phyloP scores from a whole-genome alignment of 225 moss, liverwort and hornwort species.

The Polytrichum commune region DNA sequence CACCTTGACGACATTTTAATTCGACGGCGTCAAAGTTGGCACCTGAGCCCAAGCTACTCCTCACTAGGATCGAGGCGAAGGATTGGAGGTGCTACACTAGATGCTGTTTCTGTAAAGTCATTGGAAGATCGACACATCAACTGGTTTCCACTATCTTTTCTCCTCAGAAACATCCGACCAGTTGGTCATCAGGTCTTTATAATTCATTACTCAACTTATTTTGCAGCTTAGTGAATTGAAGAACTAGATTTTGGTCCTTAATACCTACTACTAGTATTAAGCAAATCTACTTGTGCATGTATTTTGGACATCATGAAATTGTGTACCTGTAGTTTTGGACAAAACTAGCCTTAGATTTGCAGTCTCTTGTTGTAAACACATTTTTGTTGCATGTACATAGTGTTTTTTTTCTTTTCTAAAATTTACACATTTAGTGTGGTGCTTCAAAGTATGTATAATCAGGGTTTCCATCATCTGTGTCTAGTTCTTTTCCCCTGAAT shows the following conservation, averaged over 20 bases:
- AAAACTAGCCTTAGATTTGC: no score
- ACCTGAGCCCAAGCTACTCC: conserved; percentile 70
- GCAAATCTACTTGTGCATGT: no score
- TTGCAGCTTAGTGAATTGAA: background rate
- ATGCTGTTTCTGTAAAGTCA: conserved; percentile 66
- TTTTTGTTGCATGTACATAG: no score
- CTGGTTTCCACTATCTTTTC: conserved; percentile 56
- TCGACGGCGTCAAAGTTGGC: conserved; percentile 72
- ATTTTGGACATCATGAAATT: no score
- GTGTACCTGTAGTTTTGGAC: background rate
- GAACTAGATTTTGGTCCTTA: no score
- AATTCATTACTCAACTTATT: background rate
- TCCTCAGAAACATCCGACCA: conserved; percentile 72
- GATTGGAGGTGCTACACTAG: conserved; percentile 81
- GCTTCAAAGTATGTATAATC: background rate
- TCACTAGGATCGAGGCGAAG: conserved; percentile 73
- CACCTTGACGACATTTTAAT: conserved; percentile 45
- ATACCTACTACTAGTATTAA: no score
- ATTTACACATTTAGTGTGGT: no score
- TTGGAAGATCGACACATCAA: conserved; percentile 64
- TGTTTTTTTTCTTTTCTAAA: no score
- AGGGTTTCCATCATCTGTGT: background rate
- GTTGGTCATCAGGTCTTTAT: conserved; percentile 77
- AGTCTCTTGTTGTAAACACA: no score
- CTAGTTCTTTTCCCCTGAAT: background rate